Evolutionary conservation across 176 grass and related monocot species (phyloP), one percentile per base, ranked within the genome.

Genomic region (Juncus inflexus): DNA sequence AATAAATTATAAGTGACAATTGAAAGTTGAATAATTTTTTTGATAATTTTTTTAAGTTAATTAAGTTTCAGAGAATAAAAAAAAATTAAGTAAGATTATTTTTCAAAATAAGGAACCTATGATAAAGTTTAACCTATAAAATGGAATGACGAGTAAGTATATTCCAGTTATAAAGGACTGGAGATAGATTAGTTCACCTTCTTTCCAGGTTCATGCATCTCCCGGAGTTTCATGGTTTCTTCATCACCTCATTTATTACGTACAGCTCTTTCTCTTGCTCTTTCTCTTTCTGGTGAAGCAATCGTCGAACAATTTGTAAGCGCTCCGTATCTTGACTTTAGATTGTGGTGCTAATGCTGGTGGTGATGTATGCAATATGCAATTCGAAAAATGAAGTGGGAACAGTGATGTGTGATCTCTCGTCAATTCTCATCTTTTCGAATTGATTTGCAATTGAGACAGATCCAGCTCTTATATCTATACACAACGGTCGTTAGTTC

Each of bases 141-240:
- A 28, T 28, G 19, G 19, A 28, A 28, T 28, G 19, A 28, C 19
- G 1, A 28, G 19, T 28, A 28, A 28, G 1, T 28, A 28, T 28
- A 28, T 28, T 28, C 19, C 19, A 28, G 19, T 28, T 28, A 28
- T 1, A 28, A 28, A 28, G 19, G 1, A 0, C 37, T 6, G 0
- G 63, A 4, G 72, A 76, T 63, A 3, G 15, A 28, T 38, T 70
- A 76, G 42, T 47, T 59, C 5, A n/a, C 15, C 35, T 15, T 43
- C 2, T 5, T 40, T 35, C 63, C 61, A 79, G 81, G 81, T 88
- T 80, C 89, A 80, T 94, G 84, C 78, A 85, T 66, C 75, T 84
- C 58, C 38, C 68, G 19, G 19, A 28, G n/a, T n/a, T n/a, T 58
- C 65, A 52, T 45, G 42, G 68, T 35, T 13, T 60, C 2, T 35